Percentiles rank a stretch among this genome's conserved stretches.
These are phyloP conservation scores for Centrapalus pauciflorus DNA, from an alignment of 129 eudicot genomes.

Conservation along the genomic window DNA sequence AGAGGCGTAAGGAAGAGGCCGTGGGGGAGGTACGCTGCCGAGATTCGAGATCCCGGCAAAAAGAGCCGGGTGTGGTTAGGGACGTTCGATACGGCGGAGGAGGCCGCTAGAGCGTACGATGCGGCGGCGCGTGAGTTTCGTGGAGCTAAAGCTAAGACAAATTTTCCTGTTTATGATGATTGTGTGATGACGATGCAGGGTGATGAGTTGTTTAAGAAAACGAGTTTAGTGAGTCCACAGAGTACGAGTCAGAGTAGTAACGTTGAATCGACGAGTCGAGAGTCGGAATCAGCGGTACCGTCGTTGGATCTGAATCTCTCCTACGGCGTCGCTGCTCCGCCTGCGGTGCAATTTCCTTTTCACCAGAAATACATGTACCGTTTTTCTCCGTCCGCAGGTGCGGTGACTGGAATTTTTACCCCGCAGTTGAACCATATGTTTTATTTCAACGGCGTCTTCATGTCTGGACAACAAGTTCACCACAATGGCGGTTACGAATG, in stretches of 20 bases:
- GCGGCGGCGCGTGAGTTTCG: slow-evolving; percentile 46
- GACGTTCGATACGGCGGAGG: slow-evolving; percentile 41
- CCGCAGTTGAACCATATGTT: slow-evolving; percentile 27
- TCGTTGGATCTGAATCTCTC: slow-evolving; percentile 30
- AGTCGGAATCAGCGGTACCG: slow-evolving; percentile 16
- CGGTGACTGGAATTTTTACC: slow-evolving; percentile 22
- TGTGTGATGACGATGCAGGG: slow-evolving; percentile 4
- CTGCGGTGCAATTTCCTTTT: slow-evolving; percentile 8
- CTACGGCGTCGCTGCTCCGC: not conserved
- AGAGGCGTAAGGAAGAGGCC: slow-evolving; percentile 42
- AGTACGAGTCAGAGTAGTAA: slow-evolving; percentile 34
- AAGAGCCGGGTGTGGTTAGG: slow-evolving; percentile 38
- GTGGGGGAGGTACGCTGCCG: slow-evolving; percentile 43
- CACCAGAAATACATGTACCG: slow-evolving; percentile 15
- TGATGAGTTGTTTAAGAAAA: not conserved
- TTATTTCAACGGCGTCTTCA: slow-evolving; percentile 12
- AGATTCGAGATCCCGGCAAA: slow-evolving; percentile 39
- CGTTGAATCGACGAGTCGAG: slow-evolving; percentile 22
- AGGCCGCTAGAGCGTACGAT: slow-evolving; percentile 35
- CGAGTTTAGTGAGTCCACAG: slow-evolving; percentile 23
- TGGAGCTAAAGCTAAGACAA: slow-evolving; percentile 33
- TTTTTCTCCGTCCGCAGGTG: slow-evolving; percentile 9
- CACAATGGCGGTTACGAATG: not conserved
- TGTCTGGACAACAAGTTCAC: slow-evolving; percentile 8
- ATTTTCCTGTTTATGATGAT: slow-evolving; percentile 13